Evolutionary conservation across 2,329 filamentous ascomycete species (phyloP).

Genomic region (Fusarium papillatum): DNA sequence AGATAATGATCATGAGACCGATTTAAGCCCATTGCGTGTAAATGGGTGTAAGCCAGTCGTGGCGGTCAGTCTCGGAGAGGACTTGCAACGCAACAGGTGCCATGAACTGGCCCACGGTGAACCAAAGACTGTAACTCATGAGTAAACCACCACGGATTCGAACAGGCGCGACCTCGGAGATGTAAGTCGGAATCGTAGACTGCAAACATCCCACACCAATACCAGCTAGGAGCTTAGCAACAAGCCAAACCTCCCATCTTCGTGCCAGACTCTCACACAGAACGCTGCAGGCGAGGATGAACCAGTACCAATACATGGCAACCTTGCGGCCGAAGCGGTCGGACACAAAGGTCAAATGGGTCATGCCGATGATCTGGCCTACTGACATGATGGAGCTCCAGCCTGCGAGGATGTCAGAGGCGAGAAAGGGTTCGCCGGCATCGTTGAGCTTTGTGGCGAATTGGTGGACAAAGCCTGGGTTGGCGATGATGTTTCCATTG

Average conservation of each 20-base stretch:
- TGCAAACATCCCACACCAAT: conserved; percentile 59
- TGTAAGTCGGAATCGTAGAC: conserved; percentile 55
- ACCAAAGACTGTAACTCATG: conserved; percentile 60
- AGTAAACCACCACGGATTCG: conserved; percentile 55
- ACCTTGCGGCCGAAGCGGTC: conserved; percentile 48
- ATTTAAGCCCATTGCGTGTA: conserved; percentile 61
- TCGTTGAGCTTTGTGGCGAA: conserved; percentile 27
- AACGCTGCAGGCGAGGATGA: conserved; percentile 50
- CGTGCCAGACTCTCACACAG: conserved; percentile 53
- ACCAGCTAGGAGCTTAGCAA: conserved; percentile 50
- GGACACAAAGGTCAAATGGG: conserved; percentile 43
- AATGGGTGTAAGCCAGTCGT: conserved; percentile 54
- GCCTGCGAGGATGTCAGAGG: conserved; percentile 50
- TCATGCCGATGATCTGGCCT: conserved; percentile 56
- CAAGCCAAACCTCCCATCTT: conserved; percentile 56
- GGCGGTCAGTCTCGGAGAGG: conserved; percentile 46
- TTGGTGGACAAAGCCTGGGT: conserved; percentile 24
- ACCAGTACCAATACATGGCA: conserved; percentile 48
- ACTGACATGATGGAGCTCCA: conserved; percentile 56
- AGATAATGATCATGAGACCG: conserved; percentile 55
- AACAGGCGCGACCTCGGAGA: conserved; percentile 56
- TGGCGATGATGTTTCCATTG: conserved; percentile 31
- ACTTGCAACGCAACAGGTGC: conserved; percentile 56
- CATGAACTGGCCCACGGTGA: conserved; percentile 57
- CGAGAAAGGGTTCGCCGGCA: conserved; percentile 47